phyloP scores from a whole-genome alignment of 805 yeast genomes.

The Cyberlindnera meyerae region DNA sequence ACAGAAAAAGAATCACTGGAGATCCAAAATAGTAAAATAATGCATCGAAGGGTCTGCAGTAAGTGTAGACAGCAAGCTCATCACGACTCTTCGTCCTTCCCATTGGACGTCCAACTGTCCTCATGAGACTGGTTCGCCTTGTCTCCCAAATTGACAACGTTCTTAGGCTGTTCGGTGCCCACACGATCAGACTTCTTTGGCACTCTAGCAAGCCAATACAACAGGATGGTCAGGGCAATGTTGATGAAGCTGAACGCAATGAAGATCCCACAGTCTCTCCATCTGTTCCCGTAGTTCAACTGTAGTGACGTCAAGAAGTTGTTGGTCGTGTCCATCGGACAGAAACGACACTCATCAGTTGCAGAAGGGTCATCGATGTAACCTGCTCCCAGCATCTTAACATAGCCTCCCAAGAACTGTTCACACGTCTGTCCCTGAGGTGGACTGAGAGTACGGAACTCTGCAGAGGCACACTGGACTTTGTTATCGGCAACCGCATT shows the following conservation, averaged over 20 bases:
- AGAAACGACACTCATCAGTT: constrained; percentile 56
- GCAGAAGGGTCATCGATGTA: constrained; percentile 12
- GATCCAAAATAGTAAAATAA: no score
- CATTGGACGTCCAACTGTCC: no score
- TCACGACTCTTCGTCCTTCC: no score
- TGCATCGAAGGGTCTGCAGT: no score
- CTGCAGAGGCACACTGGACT: constrained; percentile 44
- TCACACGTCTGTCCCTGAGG: constrained; percentile 55
- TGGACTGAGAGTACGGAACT: constrained; percentile 46
- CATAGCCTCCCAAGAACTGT: constrained; percentile 40
- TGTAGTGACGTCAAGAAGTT: constrained; percentile 45
- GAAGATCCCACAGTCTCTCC: constrained; percentile 64
- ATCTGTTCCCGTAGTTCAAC: constrained; percentile 42
- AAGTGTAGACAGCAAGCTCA: no score
- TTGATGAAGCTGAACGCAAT: constrained; percentile 40
- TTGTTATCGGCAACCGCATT: constrained; percentile 48
- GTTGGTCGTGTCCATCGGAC: constrained; percentile 55
- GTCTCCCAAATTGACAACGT: constrained; percentile 11
- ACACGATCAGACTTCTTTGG: constrained; percentile 47
- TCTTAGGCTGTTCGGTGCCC: constrained; percentile 9
- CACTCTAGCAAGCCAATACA: constrained; percentile 63
- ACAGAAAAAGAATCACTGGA: no score
- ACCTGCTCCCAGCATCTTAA: constrained; percentile 27
- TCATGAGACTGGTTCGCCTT: constrained; percentile 1
- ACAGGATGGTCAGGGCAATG: constrained; percentile 35